phyloP scores from a whole-genome alignment of 192 early-diverging fungal genomes.

The Pilobolus umbonatus region DNA sequence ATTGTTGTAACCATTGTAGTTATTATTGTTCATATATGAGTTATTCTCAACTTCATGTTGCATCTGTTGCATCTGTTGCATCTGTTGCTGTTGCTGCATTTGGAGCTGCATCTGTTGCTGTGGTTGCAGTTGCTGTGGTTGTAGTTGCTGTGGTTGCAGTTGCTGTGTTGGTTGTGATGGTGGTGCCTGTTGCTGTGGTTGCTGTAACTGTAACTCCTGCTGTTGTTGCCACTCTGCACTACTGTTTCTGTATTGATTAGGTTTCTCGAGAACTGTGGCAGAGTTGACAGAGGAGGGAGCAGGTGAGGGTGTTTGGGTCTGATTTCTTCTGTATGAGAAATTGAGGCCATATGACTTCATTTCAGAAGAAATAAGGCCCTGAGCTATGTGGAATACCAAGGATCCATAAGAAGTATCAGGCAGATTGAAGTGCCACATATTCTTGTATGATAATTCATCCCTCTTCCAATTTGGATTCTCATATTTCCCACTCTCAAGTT shows the following conservation, averaged over 20 bases:
- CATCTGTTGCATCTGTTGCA: too few species aligned
- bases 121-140: too few species aligned
- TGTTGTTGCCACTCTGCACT: constrained; percentile 1
- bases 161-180: too few species aligned
- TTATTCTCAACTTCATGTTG: too few species aligned
- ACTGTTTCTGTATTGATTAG: constrained; percentile 21
- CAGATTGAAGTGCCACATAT: constrained; percentile 62
- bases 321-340: constrained; percentile 49
- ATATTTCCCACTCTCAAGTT: constrained; percentile 16
- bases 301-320: constrained; percentile 13
- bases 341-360: constrained; percentile 58
- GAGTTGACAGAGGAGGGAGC: neutral
- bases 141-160: too few species aligned
- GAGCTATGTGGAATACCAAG: constrained; percentile 44
- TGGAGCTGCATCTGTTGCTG: too few species aligned
- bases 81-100: too few species aligned
- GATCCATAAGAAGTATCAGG: constrained; percentile 53
- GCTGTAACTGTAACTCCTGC: neutral
- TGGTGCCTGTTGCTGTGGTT: neutral
- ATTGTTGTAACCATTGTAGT: too few species aligned
- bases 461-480: constrained; percentile 13
- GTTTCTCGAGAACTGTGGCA: constrained; percentile 9
- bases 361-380: constrained; percentile 50
- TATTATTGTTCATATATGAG: too few species aligned
- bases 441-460: constrained; percentile 55